Evolutionary conservation across 1,284 basidiomycete species (phyloP), one percentile per base, ranked within the genome.

Genomic region (Papiliotrema fonsecae): DNA sequence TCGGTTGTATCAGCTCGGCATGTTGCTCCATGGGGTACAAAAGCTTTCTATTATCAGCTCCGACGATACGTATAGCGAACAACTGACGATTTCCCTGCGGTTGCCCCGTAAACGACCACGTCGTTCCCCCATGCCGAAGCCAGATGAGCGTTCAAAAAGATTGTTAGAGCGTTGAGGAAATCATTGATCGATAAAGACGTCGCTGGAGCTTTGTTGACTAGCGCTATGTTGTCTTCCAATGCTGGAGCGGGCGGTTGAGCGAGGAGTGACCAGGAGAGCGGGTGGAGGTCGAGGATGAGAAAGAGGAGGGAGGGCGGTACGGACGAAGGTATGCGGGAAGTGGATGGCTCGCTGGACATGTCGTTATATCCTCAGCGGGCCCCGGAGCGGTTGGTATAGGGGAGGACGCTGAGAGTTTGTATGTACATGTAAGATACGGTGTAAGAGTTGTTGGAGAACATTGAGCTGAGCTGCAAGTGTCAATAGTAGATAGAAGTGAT

Each of bases 61-160:
- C 45, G n/a, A 56, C 59, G n/a, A 50, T 66, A 30, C 19, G 16
- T 9, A 13, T 3, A 36, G 18, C 6, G 18, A 21, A 3, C 7
- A 19, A 63, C 60, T 48, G 47, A 75, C 79, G 56, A 53, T 84
- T 84, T 87, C 65, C 86, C 86, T 5, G 84, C 84, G 3, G 86
- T 79, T 6, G 90, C 91, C 6, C 84, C 93, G 67, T 92, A 96
- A 38, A 97, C 86, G 4, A 91, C 87, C 16, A 97, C 77, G 6
- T 87, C 83, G 69, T 97, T 99, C 62, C 93, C 90, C 75, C 93
- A 87, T 56, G 86, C 83, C 59, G 85, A 81, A 0, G 92, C 91
- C 51, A 94, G 81, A 73, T 97, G 92, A 1, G 91, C 83, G 63
- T 98, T 97, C 59, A 94, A 77, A 62, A 97, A 96, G 21, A 89